Evolutionary conservation across 1,139 yeast genomes (phyloP), one percentile per base, ranked within the genome.

Genomic region (Hyphopichia burtonii): DNA sequence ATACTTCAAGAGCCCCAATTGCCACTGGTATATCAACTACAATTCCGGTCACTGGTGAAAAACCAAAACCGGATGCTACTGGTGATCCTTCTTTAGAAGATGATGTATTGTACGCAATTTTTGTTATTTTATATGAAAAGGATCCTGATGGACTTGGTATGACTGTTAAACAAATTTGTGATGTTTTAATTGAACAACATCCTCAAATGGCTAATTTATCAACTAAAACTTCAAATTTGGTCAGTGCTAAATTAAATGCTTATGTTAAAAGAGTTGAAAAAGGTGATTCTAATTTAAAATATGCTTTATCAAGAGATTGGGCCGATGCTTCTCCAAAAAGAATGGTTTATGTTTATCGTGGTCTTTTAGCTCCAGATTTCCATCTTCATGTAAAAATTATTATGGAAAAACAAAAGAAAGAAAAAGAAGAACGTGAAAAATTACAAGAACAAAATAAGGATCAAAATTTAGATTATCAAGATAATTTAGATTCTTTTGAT

Each of bases 111-210:
- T 81, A 70, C 59, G 90, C 90, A 5, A 86, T 86, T 42, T 85
- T 86, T 56, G 74, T 80, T 42, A 84, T 86, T 39, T 64, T 86
- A 46, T 84, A 68, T 60, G 90, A 84, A 47, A 69, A 76, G 50
- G 94, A 86, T 57, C 68, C 83, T 2, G 75, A 74, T 40, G 84
- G 86, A 39, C 71, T 73, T 46, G 95, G 95, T 46, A 83, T 86
- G 89, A 86, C 94, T 14, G 95, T 86, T 20, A 86, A 86, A 56
- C 94, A 86, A 58, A 77, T 86, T 45, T 86, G 94, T 64, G 94
- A 86, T 59, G 76, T 83, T 44, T 68, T 86, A 41, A 69, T 82
- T 42, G 86, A 80, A 43, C 76, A 78, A 53, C 91, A 86, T 56
- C 93, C 94, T 1, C 89, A 84, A 42, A 85, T 86, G 89, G 86